Base-by-base conservation (phyloP, 208 protist genomes). In the Trichomonas gallinae region DNA sequence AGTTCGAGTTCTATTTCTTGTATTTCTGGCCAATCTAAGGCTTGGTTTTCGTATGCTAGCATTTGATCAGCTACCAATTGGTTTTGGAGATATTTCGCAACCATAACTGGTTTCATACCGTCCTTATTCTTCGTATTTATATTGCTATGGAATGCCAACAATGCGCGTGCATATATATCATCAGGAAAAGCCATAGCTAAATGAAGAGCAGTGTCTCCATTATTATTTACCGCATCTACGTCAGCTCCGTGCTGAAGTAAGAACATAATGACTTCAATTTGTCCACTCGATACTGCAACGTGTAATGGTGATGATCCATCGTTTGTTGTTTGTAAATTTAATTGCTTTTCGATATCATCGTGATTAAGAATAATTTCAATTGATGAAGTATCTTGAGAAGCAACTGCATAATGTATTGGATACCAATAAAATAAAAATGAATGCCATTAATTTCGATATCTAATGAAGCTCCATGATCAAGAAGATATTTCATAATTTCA, bases 331-430 rank as follows among this genome's bases (percentile, higher is more conserved):
- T 93, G 42, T 93, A 42, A 9, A 48, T 93, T 40, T 48, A 93
- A 38, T 93, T 93, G 40, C n/a, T 44, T 46, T 31, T 93, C 44
- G 21, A 93, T 34, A 51, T 93, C 44, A 38, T 34, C 21, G 46
- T 93, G 15, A 93, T 93, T 48, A 23, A 38, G 17, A 93, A 93
- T 93, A n/a, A 44, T 51, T 51, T 93, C 87, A 51, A 93, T 51
- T 6, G n/a, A 34, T 15, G 42, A 38, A 11, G 26, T 36, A 51
- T 93, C 87, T 21, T 44, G 87, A 15, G 87, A 51, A 44, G 87
- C 87, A 26, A 93, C 87, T 9, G 87, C 87, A 58, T 93, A 93
- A 36, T 93, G 87, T 34, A 93, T 93, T 4, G 87, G 87, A 93
- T 58, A 93, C 87, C 87, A 93, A 93, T 34, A 26, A 89, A 89